Evolutionary conservation across 192 early-diverging fungal genomes (phyloP).

Genomic region (Coemansia sp.): DNA sequence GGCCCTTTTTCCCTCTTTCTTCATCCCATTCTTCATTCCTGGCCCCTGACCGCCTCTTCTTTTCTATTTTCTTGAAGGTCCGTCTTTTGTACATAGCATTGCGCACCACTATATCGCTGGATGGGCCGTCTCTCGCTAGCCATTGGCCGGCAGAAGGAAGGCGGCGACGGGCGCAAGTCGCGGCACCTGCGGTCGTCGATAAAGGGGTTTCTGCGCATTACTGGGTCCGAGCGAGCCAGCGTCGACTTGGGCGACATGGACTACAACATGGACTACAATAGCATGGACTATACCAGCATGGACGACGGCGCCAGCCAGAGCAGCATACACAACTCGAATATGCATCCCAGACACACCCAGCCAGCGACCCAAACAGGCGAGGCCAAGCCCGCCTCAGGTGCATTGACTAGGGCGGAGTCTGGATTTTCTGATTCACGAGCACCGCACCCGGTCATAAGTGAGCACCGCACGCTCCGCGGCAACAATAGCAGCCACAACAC

Average conservation of each 20-base stretch:
- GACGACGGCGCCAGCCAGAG: constrained; percentile 7
- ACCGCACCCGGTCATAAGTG: neutral
- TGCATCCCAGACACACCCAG: neutral
- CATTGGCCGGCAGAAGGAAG: constrained; percentile 42
- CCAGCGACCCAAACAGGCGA: neutral
- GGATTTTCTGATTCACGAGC: constrained; percentile 11
- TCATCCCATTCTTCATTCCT: constrained; percentile 10
- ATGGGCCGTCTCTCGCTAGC: constrained; percentile 50
- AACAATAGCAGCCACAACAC: neutral
- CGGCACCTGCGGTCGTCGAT: constrained; percentile 44
- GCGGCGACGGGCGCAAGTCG: constrained; percentile 26
- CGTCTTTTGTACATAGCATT: constrained; percentile 6
- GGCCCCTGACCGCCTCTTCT: constrained; percentile 3
- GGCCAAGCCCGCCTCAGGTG: neutral
- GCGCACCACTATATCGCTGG: neutral
- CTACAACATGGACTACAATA: neutral
- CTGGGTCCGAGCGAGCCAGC: constrained; percentile 36
- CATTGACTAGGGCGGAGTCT: constrained; percentile 13
- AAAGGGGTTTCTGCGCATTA: constrained; percentile 41
- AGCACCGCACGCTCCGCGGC: neutral
- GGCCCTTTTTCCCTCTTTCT: neutral
- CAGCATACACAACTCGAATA: constrained; percentile 1
- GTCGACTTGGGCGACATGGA: constrained; percentile 43
- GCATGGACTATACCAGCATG: constrained; percentile 10
- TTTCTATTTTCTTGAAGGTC: neutral